These are phyloP conservation scores for Lasiosphaeris hirsuta DNA, from an alignment of 495 filamentous ascomycete genomes.

Conservation along the genomic window DNA sequence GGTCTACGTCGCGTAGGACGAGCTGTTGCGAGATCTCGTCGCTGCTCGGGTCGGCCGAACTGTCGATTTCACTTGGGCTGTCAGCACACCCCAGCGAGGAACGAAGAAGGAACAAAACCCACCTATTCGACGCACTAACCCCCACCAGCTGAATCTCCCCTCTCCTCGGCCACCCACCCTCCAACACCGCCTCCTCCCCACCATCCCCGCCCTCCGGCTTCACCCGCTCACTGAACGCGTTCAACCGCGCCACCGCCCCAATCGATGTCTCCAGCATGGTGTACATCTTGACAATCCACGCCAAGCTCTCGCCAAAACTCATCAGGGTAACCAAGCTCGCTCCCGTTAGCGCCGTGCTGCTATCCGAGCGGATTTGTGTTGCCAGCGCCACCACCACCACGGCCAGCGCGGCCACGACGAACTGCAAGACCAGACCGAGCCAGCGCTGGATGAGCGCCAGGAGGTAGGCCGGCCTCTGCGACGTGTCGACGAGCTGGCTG, in stretches of 20 bases:
- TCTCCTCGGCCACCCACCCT: constrained; percentile 20
- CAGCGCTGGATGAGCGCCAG: constrained; percentile 52
- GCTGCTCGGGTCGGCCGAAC: background rate
- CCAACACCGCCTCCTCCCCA: constrained; percentile 22
- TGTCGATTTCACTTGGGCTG: background rate
- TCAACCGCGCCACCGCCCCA: constrained; percentile 46
- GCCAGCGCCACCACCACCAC: constrained; percentile 32
- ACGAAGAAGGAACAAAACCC: too few relatives aligned
- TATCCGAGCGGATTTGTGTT: constrained; percentile 21
- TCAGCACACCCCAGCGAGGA: constrained; percentile 14
- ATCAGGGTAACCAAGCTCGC: constrained; percentile 25
- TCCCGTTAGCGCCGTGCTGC: constrained; percentile 34
- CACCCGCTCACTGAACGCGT: constrained; percentile 35
- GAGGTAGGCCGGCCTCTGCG: constrained; percentile 49
- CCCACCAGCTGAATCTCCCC: constrained; percentile 21
- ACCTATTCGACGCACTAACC: constrained; percentile 27
- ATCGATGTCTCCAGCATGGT: constrained; percentile 51
- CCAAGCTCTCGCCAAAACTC: constrained; percentile 23
- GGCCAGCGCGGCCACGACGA: constrained; percentile 43
- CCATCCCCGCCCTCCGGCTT: constrained; percentile 17
- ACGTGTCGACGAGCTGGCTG: constrained; percentile 49
- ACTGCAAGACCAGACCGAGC: constrained; percentile 47
- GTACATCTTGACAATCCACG: constrained; percentile 29
- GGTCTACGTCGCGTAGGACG: constrained; percentile 18
- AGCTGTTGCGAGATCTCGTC: constrained; percentile 32